Conservation (phyloP, 768 basidiomycete species). For the Artomyces pyxidatus region DNA sequence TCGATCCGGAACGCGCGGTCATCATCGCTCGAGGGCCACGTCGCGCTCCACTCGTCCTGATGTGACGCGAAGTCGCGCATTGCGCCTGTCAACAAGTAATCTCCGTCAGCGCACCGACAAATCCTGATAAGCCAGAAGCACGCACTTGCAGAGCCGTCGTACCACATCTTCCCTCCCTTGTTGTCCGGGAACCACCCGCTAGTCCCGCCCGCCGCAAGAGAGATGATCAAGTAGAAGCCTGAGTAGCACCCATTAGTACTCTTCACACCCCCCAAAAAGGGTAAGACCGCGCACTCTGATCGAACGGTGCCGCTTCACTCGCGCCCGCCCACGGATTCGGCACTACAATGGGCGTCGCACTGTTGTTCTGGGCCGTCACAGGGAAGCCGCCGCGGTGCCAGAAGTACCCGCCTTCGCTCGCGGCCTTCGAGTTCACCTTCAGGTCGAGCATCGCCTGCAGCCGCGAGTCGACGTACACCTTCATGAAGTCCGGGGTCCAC, state of each 20-base stretch:
- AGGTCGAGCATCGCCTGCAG: slow-evolving; percentile 46
- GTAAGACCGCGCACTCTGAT: slow-evolving; percentile 30
- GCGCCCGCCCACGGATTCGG: slow-evolving; percentile 41
- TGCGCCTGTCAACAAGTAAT: slow-evolving; percentile 29
- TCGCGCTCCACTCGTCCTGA: slow-evolving; percentile 60
- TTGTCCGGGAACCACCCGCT: slow-evolving; percentile 59
- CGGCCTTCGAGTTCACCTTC: slow-evolving; percentile 27
- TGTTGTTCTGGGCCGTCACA: slow-evolving; percentile 35
- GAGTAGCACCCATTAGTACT: slow-evolving; percentile 9
- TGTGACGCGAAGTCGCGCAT: slow-evolving; percentile 62
- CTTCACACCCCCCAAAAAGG: background rate
- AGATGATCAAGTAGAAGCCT: slow-evolving; percentile 78
- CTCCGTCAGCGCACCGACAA: background rate
- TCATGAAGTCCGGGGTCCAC: slow-evolving; percentile 51
- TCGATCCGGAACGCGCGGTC: slow-evolving; percentile 60
- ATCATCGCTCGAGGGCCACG: slow-evolving; percentile 60
- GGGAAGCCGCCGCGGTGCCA: slow-evolving; percentile 48
- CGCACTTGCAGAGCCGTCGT: slow-evolving; percentile 47
- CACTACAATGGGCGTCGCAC: slow-evolving; percentile 31
- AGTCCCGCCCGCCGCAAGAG: slow-evolving; percentile 75
- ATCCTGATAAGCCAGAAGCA: slow-evolving; percentile 5
- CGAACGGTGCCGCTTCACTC: slow-evolving; percentile 47
- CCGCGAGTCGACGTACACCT: slow-evolving; percentile 44
- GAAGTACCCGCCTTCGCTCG: slow-evolving; percentile 36
- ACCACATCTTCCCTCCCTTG: slow-evolving; percentile 62